Evolutionary conservation across 1,284 basidiomycete species (phyloP).

Genomic region (Naganishia albida): DNA sequence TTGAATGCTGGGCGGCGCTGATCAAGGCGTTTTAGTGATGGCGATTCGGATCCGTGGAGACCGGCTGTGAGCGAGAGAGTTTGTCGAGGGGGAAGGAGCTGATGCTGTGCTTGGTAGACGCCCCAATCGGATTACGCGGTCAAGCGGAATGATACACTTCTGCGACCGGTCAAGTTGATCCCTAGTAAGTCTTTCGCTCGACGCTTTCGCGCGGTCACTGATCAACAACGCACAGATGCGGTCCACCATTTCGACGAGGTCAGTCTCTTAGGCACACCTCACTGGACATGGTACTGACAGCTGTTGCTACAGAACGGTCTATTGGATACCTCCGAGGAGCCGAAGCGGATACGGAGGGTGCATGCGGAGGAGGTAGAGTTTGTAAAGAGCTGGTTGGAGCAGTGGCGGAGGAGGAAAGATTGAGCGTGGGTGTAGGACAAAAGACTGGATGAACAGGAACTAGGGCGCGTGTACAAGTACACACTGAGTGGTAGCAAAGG

Average conservation of each 20-base stretch:
- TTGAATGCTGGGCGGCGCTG: neutral
- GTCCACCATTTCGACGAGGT: conserved; percentile 84
- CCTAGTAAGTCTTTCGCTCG: conserved; percentile 60
- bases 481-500: no score
- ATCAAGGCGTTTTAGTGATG: conserved; percentile 30
- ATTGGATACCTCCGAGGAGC: conserved; percentile 66
- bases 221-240: conserved; percentile 58
- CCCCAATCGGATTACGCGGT: conserved; percentile 78
- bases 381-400: conserved; percentile 77
- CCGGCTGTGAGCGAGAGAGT: conserved; percentile 58
- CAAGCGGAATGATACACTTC: conserved; percentile 68
- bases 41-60: conserved; percentile 74
- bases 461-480: no score
- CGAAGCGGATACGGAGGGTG: conserved; percentile 73
- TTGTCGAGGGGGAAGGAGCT: neutral
- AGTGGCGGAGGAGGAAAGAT: conserved; percentile 51
- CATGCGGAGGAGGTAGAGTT: conserved; percentile 80
- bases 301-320: conserved; percentile 65
- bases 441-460: no score
- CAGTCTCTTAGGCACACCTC: conserved; percentile 11
- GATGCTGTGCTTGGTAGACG: conserved; percentile 52
- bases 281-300: neutral
- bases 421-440: no score
- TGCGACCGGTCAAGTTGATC: conserved; percentile 83
- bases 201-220: no score